Evolutionary conservation across 257 asterid genomes (phyloP).

Genomic region (Gentiana dahurica): DNA sequence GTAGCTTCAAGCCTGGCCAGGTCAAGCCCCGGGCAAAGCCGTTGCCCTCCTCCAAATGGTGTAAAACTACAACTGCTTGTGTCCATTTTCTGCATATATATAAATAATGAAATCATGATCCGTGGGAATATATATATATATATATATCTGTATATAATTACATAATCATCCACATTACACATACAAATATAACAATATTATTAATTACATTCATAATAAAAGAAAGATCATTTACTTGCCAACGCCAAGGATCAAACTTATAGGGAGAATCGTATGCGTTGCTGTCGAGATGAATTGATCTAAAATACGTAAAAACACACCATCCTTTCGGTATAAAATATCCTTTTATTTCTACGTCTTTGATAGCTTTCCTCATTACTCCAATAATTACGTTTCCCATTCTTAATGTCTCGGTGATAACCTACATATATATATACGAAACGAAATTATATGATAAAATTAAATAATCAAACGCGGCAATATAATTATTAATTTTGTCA

Average conservation of each 20-base stretch:
- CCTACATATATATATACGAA: constrained; percentile 25
- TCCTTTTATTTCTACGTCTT: constrained; percentile 79
- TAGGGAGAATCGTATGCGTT: constrained; percentile 50
- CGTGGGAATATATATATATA: no score
- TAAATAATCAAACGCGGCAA: no score
- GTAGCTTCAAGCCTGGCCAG: constrained; percentile 89
- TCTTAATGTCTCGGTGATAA: constrained; percentile 78
- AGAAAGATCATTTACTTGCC: constrained; percentile 62
- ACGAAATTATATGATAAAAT: no score
- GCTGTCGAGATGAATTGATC: constrained; percentile 81
- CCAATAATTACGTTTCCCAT: constrained; percentile 84
- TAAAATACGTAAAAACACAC: constrained; percentile 70
- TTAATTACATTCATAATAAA: neutral
- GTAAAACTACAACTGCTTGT: constrained; percentile 44
- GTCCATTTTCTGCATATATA: constrained; percentile 35
- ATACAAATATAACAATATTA: neutral
- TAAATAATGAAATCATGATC: no score
- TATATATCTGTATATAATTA: no score
- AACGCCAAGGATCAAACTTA: constrained; percentile 84
- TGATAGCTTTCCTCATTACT: constrained; percentile 79
- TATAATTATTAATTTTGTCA: no score
- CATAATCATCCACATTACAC: no score
- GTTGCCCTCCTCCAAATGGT: constrained; percentile 94
- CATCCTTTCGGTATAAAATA: constrained; percentile 72
- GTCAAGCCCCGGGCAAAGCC: constrained; percentile 93